Conservation (phyloP, 352 stramenopile species). For the Stramenopiles sp. region DNA sequence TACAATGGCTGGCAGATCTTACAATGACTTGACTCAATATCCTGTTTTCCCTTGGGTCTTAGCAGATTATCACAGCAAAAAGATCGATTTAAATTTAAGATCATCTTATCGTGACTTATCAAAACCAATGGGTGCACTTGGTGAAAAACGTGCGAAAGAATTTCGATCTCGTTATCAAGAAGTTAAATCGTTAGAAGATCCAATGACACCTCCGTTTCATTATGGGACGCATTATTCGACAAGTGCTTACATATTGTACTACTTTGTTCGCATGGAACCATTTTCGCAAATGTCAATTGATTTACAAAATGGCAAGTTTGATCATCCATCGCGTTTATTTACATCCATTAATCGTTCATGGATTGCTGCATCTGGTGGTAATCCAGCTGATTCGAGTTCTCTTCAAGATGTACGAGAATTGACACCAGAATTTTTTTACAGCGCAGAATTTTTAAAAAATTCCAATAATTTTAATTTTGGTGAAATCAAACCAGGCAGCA, state of each 20-base stretch:
- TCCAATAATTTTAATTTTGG: slow-evolving; percentile 81
- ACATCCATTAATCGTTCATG: neutral
- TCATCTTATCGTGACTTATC: neutral
- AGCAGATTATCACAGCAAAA: slow-evolving; percentile 50
- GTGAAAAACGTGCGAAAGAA: neutral
- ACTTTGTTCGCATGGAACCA: neutral
- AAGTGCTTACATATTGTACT: neutral
- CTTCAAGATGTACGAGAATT: neutral
- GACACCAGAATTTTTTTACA: slow-evolving; percentile 24
- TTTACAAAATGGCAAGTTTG: neutral
- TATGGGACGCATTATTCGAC: neutral
- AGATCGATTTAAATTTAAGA: slow-evolving; percentile 29
- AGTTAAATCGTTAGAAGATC: neutral
- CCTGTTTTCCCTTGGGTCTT: slow-evolving; percentile 78
- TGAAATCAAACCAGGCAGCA: slow-evolving; percentile 35
- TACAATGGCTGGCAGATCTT: slow-evolving; percentile 54
- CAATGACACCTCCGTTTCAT: neutral
- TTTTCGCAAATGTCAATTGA: neutral
- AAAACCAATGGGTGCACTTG: neutral
- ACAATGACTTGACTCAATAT: slow-evolving; percentile 84
- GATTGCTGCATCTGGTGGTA: slow-evolving; percentile 30
- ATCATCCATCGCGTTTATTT: neutral
- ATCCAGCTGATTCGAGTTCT: slow-evolving; percentile 51
- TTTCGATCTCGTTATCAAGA: neutral
- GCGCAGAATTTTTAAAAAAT: slow-evolving; percentile 85